Conservation (phyloP, 495 filamentous ascomycete genomes). For the Pseudomonodictys pantanalensis region DNA sequence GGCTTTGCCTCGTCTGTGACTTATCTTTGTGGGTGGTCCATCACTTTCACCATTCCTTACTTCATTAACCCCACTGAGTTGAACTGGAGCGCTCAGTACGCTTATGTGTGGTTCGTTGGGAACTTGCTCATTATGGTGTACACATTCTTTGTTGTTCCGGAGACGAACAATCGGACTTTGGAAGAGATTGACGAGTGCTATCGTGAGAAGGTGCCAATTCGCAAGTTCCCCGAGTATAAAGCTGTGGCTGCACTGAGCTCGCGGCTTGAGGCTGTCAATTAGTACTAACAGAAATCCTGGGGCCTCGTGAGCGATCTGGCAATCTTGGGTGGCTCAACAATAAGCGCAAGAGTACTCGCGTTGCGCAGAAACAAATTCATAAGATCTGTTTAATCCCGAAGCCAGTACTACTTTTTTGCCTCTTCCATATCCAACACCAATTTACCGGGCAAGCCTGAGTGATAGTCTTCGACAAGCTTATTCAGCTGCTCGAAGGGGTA, state of each 20-base stretch:
- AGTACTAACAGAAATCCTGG: no score
- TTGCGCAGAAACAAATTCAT: no score
- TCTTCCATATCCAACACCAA: no score
- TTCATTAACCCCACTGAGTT: slow-evolving; percentile 49
- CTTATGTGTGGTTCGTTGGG: slow-evolving; percentile 49
- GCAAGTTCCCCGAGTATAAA: slow-evolving; percentile 3
- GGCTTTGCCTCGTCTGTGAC: not conserved
- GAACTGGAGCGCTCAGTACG: slow-evolving; percentile 46
- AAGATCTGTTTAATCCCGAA: no score
- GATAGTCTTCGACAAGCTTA: slow-evolving; percentile 1
- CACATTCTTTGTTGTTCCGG: not conserved
- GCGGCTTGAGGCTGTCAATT: not conserved
- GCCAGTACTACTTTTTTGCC: no score
- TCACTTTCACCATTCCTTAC: slow-evolving; percentile 42
- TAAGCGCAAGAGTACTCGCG: no score
- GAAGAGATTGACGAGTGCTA: slow-evolving; percentile 10
- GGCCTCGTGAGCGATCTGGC: no score
- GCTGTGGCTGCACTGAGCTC: not conserved
- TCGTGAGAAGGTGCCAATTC: not conserved
- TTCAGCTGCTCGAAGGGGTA: not conserved
- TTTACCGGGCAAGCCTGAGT: no score
- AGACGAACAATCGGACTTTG: not conserved
- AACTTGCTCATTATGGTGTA: slow-evolving; percentile 9
- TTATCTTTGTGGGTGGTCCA: slow-evolving; percentile 30
- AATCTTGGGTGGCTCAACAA: no score